These are phyloP conservation scores for Scheffersomyces segobiensis DNA, from an alignment of 1,139 yeast species.

Conservation along the genomic window DNA sequence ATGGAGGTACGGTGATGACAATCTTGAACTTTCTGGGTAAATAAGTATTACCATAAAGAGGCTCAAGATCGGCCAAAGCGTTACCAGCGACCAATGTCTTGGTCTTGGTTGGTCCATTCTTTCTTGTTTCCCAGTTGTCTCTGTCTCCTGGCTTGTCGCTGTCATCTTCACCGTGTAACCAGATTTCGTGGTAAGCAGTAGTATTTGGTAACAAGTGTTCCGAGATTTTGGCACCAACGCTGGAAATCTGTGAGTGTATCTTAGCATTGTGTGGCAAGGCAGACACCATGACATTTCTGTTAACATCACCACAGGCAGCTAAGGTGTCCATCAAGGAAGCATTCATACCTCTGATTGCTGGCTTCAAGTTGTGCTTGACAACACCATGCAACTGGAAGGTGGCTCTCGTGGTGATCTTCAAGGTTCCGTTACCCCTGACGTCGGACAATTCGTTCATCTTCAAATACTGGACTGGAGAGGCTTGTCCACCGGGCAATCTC, in stretches of 20 bases:
- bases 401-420: slow-evolving; percentile 94
- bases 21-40: slow-evolving; percentile 95
- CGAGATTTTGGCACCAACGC: slow-evolving; percentile 64
- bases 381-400: slow-evolving; percentile 97
- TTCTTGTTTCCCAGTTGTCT: slow-evolving; percentile 70
- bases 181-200: slow-evolving; percentile 95
- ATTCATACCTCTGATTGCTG: slow-evolving; percentile 92
- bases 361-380: slow-evolving; percentile 84
- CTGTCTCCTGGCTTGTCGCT: slow-evolving; percentile 69
- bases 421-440: slow-evolving; percentile 85
- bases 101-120: slow-evolving; percentile 76
- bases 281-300: slow-evolving; percentile 90
- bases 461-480: slow-evolving; percentile 87
- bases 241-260: slow-evolving; percentile 73
- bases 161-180: slow-evolving; percentile 88
- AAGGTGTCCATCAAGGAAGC: slow-evolving; percentile 87
- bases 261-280: slow-evolving; percentile 85
- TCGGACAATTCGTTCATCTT: slow-evolving; percentile 82
- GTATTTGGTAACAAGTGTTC: slow-evolving; percentile 86
- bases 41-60: slow-evolving; percentile 82
- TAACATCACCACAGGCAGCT: slow-evolving; percentile 98
- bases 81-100: slow-evolving; percentile 86
- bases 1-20: slow-evolving; percentile 94
- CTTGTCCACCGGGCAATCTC: slow-evolving; percentile 90
- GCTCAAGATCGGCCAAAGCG: slow-evolving; percentile 83